Base-by-base conservation (phyloP, 371 early-diverging fungal species). In the Apophysomyces variabilis region DNA sequence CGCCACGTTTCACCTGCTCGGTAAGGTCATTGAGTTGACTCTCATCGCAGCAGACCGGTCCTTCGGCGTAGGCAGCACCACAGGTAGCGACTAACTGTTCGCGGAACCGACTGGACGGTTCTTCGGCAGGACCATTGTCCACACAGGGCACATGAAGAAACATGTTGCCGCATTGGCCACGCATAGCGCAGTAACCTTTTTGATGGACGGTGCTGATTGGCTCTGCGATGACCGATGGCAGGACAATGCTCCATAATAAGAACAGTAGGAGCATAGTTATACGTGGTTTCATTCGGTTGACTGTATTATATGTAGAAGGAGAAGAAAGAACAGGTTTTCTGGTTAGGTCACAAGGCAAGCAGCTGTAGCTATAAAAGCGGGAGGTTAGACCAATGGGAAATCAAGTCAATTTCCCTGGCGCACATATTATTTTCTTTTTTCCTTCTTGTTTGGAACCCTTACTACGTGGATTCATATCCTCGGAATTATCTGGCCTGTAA, bases 121-220 rank as follows among this genome's bases (percentile, higher is more conserved):
- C 65, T 9, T 76, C 60, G 0, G 90, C 88, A 9, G 77, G 77
- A 41, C 66, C 61, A 66, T 89, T 87, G 61, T 76, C 66, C 3
- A 77, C 83, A 56, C 87, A 88, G 18, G 84, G 86, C 26, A 86
- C 72, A 12, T 74, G 73, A 43, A 71, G 66, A 18, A 70, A 69
- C 7, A 74, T 78, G 35, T 68, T 64, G 21, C 83, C 87, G 60
- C 87, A 88, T 43, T 85, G 80, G 6, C 85, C 85, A 9, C 83
- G 77, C 90, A 89, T 89, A 65, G 84, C 83, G 66, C 90, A 89
- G 57, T 79, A 78, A 37, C 88, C 88, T 8, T 78, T 68, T 71
- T 80, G 58, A 65, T 88, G 89, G 58, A 83, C 66, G 14, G 62
- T 37, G 38, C 69, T 70, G 12, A 62, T 56, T 3, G 70, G 62